Evolutionary conservation across 306 rosid species (phyloP).

Genomic region (Astragalus glycyphyllos): DNA sequence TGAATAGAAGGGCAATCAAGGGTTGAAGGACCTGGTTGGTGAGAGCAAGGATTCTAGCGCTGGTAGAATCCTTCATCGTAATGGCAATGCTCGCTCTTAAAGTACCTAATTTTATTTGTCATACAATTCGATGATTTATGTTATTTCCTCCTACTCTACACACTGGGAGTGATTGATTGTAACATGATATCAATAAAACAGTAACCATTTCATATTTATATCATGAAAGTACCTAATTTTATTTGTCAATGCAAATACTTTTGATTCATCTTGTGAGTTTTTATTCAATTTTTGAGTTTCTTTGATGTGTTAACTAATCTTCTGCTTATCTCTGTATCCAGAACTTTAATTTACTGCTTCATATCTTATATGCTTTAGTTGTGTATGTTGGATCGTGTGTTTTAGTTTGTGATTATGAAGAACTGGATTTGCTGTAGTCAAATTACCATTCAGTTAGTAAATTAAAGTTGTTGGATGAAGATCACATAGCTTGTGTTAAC

Average conservation of each 20-base stretch:
- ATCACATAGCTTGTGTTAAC: background rate
- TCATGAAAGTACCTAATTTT: background rate
- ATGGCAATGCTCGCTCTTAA: conserved; percentile 59
- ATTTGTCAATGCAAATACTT: background rate
- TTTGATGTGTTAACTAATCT: background rate
- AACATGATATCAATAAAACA: too few species aligned
- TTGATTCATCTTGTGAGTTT: conserved; percentile 2
- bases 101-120: conserved; percentile 45
- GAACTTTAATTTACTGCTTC: background rate
- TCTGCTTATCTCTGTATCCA: background rate
- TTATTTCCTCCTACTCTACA: too few species aligned
- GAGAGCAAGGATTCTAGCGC: conserved; percentile 50
- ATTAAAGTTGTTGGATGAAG: background rate
- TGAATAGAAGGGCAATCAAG: conserved; percentile 54
- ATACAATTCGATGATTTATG: too few species aligned
- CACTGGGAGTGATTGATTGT: too few species aligned
- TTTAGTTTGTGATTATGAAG: background rate
- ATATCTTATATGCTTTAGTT: background rate
- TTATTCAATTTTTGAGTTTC: background rate
- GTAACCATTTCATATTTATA: too few species aligned
- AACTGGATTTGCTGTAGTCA: background rate
- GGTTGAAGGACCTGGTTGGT: conserved; percentile 79
- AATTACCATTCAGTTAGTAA: background rate
- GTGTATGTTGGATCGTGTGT: background rate
- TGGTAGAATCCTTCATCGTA: conserved; percentile 86